phyloP scores from a whole-genome alignment of 495 filamentous ascomycete genomes.

The Jackrogersella multiformis region DNA sequence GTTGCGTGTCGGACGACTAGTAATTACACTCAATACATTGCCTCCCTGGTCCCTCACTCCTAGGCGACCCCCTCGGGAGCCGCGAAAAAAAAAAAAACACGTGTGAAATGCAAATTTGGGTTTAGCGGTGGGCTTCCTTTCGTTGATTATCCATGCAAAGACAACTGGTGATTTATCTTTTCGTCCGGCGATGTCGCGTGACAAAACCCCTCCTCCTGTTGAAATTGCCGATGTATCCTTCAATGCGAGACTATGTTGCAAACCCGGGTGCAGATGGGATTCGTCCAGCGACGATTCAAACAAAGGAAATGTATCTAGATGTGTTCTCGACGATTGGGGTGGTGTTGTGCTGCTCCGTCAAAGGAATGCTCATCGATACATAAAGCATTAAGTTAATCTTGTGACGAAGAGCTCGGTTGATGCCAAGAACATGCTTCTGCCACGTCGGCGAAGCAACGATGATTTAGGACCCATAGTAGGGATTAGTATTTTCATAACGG shows the following conservation, averaged over 20 bases:
- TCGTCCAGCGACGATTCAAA: constrained; percentile 35
- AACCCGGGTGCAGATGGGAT: constrained; percentile 22
- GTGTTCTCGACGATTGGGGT: constrained; percentile 17
- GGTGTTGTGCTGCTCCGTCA: constrained; percentile 3
- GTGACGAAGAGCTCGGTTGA: not conserved
- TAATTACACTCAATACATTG: constrained; percentile 28
- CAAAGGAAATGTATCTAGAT: constrained; percentile 41
- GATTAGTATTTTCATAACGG: constrained; percentile 30
- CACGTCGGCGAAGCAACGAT: constrained; percentile 3
- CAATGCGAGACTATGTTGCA: constrained; percentile 35
- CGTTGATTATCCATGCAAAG: constrained; percentile 14
- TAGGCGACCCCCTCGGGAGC: not conserved
- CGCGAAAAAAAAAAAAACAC: constrained; percentile 19
- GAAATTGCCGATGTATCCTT: constrained; percentile 29
- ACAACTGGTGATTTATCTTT: not conserved
- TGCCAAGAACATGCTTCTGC: constrained; percentile 19
- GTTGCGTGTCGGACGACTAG: constrained; percentile 19
- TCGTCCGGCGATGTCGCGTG: constrained; percentile 10
- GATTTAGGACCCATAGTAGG: constrained; percentile 7
- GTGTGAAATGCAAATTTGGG: constrained; percentile 25
- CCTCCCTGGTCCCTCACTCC: constrained; percentile 2
- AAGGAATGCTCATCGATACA: not conserved
- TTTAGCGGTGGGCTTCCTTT: not conserved
- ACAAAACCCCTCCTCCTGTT: constrained; percentile 12
- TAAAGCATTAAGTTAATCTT: constrained; percentile 9